Base-by-base conservation (phyloP, 306 rosid species). In the Coriaria nepalensis region DNA sequence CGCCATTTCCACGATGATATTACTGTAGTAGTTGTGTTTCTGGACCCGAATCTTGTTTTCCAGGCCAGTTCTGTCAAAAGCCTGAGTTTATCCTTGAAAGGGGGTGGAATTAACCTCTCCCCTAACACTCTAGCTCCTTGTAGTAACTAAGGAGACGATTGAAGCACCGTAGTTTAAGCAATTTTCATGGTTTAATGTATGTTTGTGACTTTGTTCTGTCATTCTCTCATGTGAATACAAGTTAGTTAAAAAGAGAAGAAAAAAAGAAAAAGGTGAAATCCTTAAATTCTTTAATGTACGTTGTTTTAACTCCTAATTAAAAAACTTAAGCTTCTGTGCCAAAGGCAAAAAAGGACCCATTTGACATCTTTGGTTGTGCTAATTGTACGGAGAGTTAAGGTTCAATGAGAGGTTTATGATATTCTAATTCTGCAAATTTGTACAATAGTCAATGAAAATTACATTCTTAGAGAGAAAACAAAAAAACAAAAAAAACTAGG, bases 1-100 rank as follows among this genome's bases (percentile, higher is more conserved):
- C 82, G 98, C 11, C 98, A 90, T 77, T 90, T 90, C 81, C 98
- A 90, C 0, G 98, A 90, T 39, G 98, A 90, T 59, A 90, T 82
- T 66, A 90, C 98, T 0, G 98, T 90, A 84, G 54, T 90, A 47
- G 92, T 90, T 45, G 78, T 85, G 68, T 90, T 70, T 64, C 78
- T 90, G 2, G 95, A 85, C 52, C 62, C 94, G 33, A 90, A 79
- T 55, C 76, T 78, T 6, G 61, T 77, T 56, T 79, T 83, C 63
- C 73, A 78, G 74, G 82, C 85, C 38, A 85, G 92, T 64, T 71
- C 85, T 6, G 86, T n/a, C 29, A 79, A 65, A 81, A 65, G 59
- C 53, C 77, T 59, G 43, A 70, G 72, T 55, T 33, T 82, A 63
- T 90, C 98, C 0, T 73, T 85, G 42, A 73, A 85, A 67, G 98